Evolutionary conservation across 768 basidiomycete species (phyloP), one percentile per base, ranked within the genome.

Genomic region (Lactifluus rugatus): DNA sequence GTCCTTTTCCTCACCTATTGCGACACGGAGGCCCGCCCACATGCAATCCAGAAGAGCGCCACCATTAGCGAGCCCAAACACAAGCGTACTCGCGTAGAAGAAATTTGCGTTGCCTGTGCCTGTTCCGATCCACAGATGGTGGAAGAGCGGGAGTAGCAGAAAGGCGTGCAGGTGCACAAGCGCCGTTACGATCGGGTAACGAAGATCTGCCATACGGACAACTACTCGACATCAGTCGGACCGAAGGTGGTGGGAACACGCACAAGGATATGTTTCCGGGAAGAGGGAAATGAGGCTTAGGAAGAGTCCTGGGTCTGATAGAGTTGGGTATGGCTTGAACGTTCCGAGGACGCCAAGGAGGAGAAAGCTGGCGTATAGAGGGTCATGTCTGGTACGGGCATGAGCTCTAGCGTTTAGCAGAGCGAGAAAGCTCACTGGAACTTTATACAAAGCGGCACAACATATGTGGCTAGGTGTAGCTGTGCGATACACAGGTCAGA

Each of bases 61-160:
- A 0, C 91, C 93, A 62, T 89, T 87, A 2, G 85, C 87, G 62
- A 93, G 78, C 0, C 92, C 93, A 70, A 93, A 93, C 16, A 99
- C 95, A 60, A 98, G 76, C 2, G 93, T 97, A 3, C 87, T 85
- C 0, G 96, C 96, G 66, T 98, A 99, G 73, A 90, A 97, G 73
- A 99, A 99, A 70, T 98, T 98, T 47, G 95, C 93, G 66, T 99
- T 98, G 2, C 93, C 96, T 5, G 92, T 89, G 1, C 93, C 93
- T 56, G 92, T 87, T 9, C 76, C 77, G 6, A 97, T 79, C 95
- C 96, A 99, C 2, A 98, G 75, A 58, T 89, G 81, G 66, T 95
- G 84, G 70, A 98, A 94, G 31, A 96, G 77, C 0, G 95, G 95
- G 57, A 97, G 79, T 21, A 98, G 83, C 19, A 92, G 76, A 1